Evolutionary conservation across 495 filamentous ascomycete species (phyloP).

Genomic region (Lepraria neglecta): DNA sequence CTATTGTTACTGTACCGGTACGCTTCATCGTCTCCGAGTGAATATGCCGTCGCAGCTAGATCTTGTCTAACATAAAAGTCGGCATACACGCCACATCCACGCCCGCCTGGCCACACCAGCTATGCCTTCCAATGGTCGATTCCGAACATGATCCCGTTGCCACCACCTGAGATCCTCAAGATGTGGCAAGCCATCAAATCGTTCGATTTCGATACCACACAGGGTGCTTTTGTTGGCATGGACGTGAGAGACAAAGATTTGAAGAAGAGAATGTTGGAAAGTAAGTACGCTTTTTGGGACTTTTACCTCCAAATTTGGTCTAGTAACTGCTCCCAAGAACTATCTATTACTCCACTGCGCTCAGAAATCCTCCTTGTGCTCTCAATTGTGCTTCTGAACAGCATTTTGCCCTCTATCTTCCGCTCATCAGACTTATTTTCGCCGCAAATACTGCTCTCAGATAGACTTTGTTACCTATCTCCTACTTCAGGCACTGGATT

Average conservation of each 20-base stretch:
- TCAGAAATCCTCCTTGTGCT: too few species aligned
- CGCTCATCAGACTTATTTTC: too few species aligned
- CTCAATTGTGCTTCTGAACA: too few species aligned
- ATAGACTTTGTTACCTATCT: too few species aligned
- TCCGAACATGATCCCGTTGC: slow-evolving; percentile 72
- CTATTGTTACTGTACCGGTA: slow-evolving; percentile 59
- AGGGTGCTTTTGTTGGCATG: slow-evolving; percentile 56
- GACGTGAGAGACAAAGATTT: slow-evolving; percentile 52
- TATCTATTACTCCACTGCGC: too few species aligned
- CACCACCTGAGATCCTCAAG: slow-evolving; percentile 33
- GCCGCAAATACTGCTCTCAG: too few species aligned
- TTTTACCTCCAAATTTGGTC: too few species aligned
- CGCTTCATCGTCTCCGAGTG: slow-evolving; percentile 19
- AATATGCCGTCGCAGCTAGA: not conserved
- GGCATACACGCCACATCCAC: slow-evolving; percentile 29
- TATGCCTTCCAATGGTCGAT: slow-evolving; percentile 75
- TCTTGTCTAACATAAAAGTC: slow-evolving; percentile 29
- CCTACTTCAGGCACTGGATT: too few species aligned
- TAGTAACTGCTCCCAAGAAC: too few species aligned
- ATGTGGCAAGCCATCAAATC: slow-evolving; percentile 42
- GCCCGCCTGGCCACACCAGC: slow-evolving; percentile 51
- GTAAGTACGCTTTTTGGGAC: slow-evolving; percentile 25
- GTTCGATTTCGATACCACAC: slow-evolving; percentile 52
- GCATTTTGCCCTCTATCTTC: too few species aligned
- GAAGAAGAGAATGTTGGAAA: slow-evolving; percentile 61